phyloP scores from a whole-genome alignment of 768 basidiomycete genomes.

The Scleroderma bovista region DNA sequence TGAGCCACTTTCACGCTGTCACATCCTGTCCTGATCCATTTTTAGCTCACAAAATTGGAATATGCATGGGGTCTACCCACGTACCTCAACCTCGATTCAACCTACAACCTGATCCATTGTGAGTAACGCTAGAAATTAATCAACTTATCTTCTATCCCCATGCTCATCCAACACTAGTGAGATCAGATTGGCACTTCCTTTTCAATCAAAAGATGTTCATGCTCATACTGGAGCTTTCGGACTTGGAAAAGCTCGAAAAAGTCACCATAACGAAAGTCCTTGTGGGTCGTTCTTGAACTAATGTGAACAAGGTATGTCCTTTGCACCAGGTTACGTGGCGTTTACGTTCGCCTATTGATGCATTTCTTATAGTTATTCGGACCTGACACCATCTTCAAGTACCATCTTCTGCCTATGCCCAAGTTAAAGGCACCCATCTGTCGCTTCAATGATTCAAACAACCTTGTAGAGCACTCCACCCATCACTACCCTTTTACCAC shows the following conservation, averaged over 20 bases:
- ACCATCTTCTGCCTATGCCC: not conserved
- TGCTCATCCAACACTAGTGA: not conserved
- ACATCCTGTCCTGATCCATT: not conserved
- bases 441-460: not conserved
- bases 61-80: not conserved
- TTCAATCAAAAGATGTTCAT: not conserved
- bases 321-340: not conserved
- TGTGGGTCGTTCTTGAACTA: not conserved
- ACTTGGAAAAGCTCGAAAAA: not conserved
- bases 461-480: not conserved
- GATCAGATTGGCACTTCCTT: not conserved
- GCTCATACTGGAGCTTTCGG: not conserved
- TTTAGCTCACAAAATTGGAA: not conserved
- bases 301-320: not conserved
- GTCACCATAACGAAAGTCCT: not conserved
- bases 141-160: not conserved
- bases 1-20: not conserved
- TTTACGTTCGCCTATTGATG: not conserved
- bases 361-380: not conserved
- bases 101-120: not conserved
- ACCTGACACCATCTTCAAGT: not conserved
- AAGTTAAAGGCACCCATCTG: not conserved
- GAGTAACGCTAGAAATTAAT: not conserved
- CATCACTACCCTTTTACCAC: not conserved
- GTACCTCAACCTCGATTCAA: not conserved